phyloP scores from a whole-genome alignment of 768 basidiomycete genomes.

The Phylloporus arenicola region DNA sequence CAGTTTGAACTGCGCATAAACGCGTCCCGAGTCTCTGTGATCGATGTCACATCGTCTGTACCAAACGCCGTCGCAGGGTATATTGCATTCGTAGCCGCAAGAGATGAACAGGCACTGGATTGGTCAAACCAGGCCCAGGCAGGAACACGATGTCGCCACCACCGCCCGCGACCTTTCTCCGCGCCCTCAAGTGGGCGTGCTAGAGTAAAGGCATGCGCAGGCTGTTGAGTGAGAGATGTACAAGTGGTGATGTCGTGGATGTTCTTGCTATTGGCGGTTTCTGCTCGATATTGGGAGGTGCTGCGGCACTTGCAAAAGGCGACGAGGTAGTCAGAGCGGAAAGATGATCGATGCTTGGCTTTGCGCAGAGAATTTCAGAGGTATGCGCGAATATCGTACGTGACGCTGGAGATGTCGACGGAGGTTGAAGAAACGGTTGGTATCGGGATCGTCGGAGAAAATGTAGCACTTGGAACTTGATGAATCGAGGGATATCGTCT shows the following conservation, averaged over 20 bases:
- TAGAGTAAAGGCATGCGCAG: neutral
- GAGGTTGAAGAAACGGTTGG: neutral
- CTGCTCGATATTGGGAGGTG: neutral
- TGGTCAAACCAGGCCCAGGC: neutral
- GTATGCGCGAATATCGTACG: neutral
- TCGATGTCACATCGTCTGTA: neutral
- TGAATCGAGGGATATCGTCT: neutral
- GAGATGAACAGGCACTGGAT: neutral
- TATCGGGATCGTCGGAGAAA: neutral
- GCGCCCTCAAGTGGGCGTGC: neutral
- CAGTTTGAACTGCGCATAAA: neutral
- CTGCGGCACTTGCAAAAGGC: neutral
- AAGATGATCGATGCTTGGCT: neutral
- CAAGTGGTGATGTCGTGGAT: neutral
- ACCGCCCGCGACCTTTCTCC: neutral
- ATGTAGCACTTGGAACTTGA: neutral
- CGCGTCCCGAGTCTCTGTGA: neutral
- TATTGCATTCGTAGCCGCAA: neutral
- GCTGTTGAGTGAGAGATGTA: neutral
- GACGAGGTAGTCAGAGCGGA: neutral
- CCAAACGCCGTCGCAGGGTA: neutral
- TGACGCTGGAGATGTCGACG: neutral
- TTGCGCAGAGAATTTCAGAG: neutral
- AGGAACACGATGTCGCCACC: neutral
- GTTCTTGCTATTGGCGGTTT: neutral